Conservation (phyloP, 345 rosid species). For the Garcia nutans region DNA sequence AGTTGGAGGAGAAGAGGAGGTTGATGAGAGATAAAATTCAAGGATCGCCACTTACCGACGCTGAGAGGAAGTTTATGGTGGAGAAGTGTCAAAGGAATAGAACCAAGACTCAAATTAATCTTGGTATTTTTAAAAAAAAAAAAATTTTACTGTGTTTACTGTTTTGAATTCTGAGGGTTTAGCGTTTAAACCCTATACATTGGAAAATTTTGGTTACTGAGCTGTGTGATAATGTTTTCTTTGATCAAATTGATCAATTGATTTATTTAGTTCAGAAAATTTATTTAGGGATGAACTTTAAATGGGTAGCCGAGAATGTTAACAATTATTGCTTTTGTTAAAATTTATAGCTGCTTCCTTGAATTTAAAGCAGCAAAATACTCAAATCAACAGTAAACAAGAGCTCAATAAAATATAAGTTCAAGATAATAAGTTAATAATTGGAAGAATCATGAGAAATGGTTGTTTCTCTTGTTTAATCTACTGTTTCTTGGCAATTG, state of each 20-base stretch:
- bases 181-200: too few relatives aligned
- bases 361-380: too few relatives aligned
- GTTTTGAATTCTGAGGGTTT: not conserved
- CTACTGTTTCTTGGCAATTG: too few relatives aligned
- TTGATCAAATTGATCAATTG: too few relatives aligned
- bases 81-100: constrained; percentile 62
- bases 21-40: constrained; percentile 55
- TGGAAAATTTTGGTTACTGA: too few relatives aligned
- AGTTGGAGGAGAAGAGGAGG: constrained; percentile 75
- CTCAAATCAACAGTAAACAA: too few relatives aligned
- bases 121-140: too few relatives aligned
- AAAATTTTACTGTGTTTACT: not conserved
- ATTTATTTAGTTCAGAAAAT: too few relatives aligned
- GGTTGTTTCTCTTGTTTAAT: too few relatives aligned
- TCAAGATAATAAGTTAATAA: not conserved
- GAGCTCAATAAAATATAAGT: too few relatives aligned
- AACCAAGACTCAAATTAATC: constrained; percentile 71
- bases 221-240: not conserved
- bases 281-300: not conserved
- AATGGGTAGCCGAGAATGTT: not conserved
- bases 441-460: too few relatives aligned
- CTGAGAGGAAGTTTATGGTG: constrained; percentile 80
- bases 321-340: not conserved
- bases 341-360: too few relatives aligned
- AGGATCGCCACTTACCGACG: constrained; percentile 58